A percentile compares a stretch with the other conserved stretches of the same genome.
phyloP scores from a whole-genome alignment of 2,329 filamentous ascomycete genomes.

The Penicillium sp. region DNA sequence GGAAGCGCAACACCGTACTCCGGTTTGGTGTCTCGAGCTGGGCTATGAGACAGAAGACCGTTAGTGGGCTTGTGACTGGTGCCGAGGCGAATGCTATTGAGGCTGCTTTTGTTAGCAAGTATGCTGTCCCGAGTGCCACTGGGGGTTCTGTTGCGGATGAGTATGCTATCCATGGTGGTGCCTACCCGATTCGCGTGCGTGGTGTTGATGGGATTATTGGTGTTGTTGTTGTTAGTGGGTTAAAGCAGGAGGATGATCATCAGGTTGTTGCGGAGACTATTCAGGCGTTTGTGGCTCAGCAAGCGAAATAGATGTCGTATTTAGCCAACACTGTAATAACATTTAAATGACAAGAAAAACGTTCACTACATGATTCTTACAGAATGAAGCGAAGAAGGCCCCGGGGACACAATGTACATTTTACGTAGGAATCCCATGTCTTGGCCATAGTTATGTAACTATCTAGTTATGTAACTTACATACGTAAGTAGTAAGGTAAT shows the following conservation, averaged over 20 bases:
- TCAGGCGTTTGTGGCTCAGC: slow-evolving; percentile 47
- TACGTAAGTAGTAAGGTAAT: not conserved
- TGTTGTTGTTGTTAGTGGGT: slow-evolving; percentile 71
- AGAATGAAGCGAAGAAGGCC: not conserved
- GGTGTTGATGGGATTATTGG: slow-evolving; percentile 75
- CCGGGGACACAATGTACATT: not conserved
- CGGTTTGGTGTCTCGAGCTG: slow-evolving; percentile 70
- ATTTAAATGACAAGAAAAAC: not conserved
- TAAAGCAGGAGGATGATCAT: slow-evolving; percentile 77
- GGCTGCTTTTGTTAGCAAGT: slow-evolving; percentile 63
- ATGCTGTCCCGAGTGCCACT: slow-evolving; percentile 57
- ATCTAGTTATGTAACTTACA: too few relatives aligned
- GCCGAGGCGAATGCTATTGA: slow-evolving; percentile 55
- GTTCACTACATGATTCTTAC: not conserved
- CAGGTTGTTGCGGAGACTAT: slow-evolving; percentile 71
- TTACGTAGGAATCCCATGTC: not conserved
- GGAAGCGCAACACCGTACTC: slow-evolving; percentile 71
- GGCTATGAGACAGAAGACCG: slow-evolving; percentile 68
- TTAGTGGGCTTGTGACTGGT: slow-evolving; percentile 14
- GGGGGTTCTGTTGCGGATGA: slow-evolving; percentile 49
- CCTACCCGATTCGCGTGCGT: slow-evolving; percentile 67
- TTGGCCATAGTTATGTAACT: too few relatives aligned
- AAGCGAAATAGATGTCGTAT: slow-evolving; percentile 11
- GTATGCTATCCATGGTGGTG: slow-evolving; percentile 79
- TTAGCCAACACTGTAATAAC: not conserved